Evolutionary conservation across 2,329 filamentous ascomycete genomes (phyloP).

Genomic region (Arthroderma sp.): DNA sequence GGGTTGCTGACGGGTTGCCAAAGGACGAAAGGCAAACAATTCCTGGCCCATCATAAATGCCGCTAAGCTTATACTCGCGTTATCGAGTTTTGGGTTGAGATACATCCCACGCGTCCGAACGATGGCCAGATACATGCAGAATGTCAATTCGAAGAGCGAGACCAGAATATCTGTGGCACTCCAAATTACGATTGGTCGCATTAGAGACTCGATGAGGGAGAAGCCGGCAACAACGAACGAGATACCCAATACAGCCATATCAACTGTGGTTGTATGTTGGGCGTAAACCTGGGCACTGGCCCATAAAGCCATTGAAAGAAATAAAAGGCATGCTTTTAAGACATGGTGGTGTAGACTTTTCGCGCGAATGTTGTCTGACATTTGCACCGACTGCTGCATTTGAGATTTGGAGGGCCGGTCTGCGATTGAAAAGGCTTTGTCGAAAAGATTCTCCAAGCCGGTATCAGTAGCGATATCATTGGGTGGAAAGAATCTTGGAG

Average conservation of each 20-base stretch:
- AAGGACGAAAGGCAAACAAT: constrained; percentile 18
- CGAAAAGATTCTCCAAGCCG: constrained; percentile 34
- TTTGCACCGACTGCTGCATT: constrained; percentile 10
- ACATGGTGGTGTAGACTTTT: constrained; percentile 1
- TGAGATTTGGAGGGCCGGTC: constrained; percentile 20
- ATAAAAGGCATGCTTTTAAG: constrained; percentile 8
- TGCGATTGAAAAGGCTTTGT: constrained; percentile 29
- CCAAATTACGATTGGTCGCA: constrained; percentile 25
- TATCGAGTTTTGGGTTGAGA: constrained; percentile 24
- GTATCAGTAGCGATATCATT: constrained; percentile 30
- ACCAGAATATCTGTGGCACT: constrained; percentile 27
- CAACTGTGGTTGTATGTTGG: constrained; percentile 25
- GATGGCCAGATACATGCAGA: constrained; percentile 25
- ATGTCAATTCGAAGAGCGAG: constrained; percentile 25
- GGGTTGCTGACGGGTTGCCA: constrained; percentile 6
- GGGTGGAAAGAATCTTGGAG: constrained; percentile 33
- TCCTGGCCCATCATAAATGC: constrained; percentile 29
- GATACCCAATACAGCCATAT: constrained; percentile 25
- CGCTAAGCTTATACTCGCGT: constrained; percentile 26
- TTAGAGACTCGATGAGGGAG: constrained; percentile 25
- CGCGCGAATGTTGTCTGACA: background rate
- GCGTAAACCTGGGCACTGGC: constrained; percentile 20
- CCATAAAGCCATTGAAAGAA: constrained; percentile 20
- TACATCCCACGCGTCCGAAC: constrained; percentile 20
- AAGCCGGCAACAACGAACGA: constrained; percentile 29